Evolutionary conservation across 2,329 filamentous ascomycete species (phyloP).

Genomic region (Penicillium sp.): DNA sequence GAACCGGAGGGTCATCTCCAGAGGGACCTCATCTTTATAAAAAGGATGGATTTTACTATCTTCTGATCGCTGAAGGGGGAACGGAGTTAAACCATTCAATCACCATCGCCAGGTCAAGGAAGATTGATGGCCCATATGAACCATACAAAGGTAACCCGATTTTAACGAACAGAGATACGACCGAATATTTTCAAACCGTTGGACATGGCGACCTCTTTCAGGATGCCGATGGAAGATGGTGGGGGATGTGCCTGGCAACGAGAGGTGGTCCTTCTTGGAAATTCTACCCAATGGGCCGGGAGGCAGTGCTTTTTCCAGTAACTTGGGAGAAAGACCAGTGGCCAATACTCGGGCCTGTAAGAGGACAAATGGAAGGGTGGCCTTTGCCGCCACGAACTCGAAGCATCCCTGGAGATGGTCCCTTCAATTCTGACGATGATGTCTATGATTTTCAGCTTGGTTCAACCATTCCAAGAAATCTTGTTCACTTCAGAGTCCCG

Average conservation of each 20-base stretch:
- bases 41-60: conserved; percentile 55
- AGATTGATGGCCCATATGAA: conserved; percentile 46
- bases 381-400: conserved; percentile 9
- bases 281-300: conserved; percentile 59
- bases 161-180: conserved; percentile 42
- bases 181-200: conserved; percentile 53
- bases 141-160: conserved; percentile 50
- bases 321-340: conserved; percentile 55
- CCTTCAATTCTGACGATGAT: conserved; percentile 51
- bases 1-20: conserved; percentile 25
- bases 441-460: conserved; percentile 5
- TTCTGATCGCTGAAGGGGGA: conserved; percentile 49
- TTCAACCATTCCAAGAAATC: neutral
- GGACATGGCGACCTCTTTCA: conserved; percentile 63
- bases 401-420: conserved; percentile 31
- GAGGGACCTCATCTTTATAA: conserved; percentile 58
- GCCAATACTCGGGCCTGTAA: conserved; percentile 39
- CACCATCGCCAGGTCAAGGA: conserved; percentile 31
- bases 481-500: neutral
- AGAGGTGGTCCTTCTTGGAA: conserved; percentile 40
- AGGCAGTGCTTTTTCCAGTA: conserved; percentile 55
- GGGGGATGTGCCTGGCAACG: conserved; percentile 54
- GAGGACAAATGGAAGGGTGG: conserved; percentile 17
- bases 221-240: conserved; percentile 57
- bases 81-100: conserved; percentile 9